Evolutionary conservation across 139 green algal genomes (phyloP), one percentile per base, ranked within the genome.

Genomic region (Closterium sp.): DNA sequence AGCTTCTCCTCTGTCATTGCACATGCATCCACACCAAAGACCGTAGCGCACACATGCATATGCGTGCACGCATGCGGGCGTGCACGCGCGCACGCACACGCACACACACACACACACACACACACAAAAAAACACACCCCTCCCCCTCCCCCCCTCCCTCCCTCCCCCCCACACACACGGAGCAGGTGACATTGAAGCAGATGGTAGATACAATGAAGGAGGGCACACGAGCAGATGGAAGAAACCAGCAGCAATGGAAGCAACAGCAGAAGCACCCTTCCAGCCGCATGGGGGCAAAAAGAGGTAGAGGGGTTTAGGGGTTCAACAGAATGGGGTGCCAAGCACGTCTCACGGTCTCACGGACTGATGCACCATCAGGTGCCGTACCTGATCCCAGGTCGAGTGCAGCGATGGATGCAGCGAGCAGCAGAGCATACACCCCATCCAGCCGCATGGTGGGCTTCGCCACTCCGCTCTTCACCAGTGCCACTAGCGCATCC

Each of bases 1-100:
- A 95, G 30, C 84, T 91, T 94, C 22, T 94, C 89, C 31, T 95
- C 92, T 93, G 92, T 10, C 88, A 19, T 24, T 24, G 19, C 17
- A 89, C 86, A 89, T 19, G 10, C 31, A 88, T 31, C 1, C 29
- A 88, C 29, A 89, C 11, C n/a, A n/a, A n/a, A n/a, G n/a, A n/a
- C n/a, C n/a, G n/a, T n/a, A n/a, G n/a, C n/a, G 17, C 19, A 89
- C 17, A 17, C 70, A 50, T 90, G 38, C 62, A 90, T 79, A 90
- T 9, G 79, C 10, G 31, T 84, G 5, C 86, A 50, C 5, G 31
- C 11, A 70, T 4, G 5, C 45, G 10, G 0, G 45, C 45, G 10
- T 70, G 45, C 10, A 79, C 62, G 27, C 62, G 27, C 62, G 27
- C 19, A 79, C 62, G 27, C 62, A 24, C 17, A 21, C 50, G 10